These are phyloP conservation scores for Kondoa subrosea DNA, from an alignment of 768 basidiomycete genomes.

Conservation along the genomic window DNA sequence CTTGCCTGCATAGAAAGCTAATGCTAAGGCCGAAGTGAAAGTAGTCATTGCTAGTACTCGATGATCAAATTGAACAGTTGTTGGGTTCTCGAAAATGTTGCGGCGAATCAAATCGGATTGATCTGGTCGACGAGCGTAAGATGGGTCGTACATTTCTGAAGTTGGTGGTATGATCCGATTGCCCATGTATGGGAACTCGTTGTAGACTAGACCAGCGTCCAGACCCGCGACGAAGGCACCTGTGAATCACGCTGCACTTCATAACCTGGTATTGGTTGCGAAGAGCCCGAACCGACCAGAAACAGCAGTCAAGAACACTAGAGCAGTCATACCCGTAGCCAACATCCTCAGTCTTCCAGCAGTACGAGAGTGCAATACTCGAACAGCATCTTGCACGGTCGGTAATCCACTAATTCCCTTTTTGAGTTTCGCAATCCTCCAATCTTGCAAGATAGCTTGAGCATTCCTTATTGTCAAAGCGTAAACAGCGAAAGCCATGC, in stretches of 20 bases:
- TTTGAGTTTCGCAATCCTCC: constrained; percentile 42
- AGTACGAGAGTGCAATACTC: constrained; percentile 42
- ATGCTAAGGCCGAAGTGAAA: constrained; percentile 32
- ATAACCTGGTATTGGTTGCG: constrained; percentile 9
- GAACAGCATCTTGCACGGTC: constrained; percentile 34
- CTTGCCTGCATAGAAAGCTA: constrained; percentile 40
- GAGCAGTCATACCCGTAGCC: constrained; percentile 48
- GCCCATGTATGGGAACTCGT: constrained; percentile 95
- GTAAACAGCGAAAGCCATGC: constrained; percentile 80
- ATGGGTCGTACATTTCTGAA: constrained; percentile 60
- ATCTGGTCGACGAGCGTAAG: constrained; percentile 54
- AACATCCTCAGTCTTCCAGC: constrained; percentile 46
- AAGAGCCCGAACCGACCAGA: constrained; percentile 47
- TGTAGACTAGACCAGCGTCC: constrained; percentile 92
- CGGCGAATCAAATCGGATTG: constrained; percentile 79
- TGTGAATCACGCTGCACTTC: constrained; percentile 30
- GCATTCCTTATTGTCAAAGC: constrained; percentile 59
- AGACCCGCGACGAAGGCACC: constrained; percentile 96
- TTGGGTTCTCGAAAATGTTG: constrained; percentile 92
- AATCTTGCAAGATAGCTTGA: constrained; percentile 57
- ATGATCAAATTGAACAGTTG: constrained; percentile 93
- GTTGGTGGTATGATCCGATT: constrained; percentile 62
- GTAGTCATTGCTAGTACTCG: constrained; percentile 58
- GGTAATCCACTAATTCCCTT: constrained; percentile 13
- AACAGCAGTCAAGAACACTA: constrained; percentile 79